Conservation (phyloP, 2,329 filamentous ascomycete genomes). For the Exophiala sp. region DNA sequence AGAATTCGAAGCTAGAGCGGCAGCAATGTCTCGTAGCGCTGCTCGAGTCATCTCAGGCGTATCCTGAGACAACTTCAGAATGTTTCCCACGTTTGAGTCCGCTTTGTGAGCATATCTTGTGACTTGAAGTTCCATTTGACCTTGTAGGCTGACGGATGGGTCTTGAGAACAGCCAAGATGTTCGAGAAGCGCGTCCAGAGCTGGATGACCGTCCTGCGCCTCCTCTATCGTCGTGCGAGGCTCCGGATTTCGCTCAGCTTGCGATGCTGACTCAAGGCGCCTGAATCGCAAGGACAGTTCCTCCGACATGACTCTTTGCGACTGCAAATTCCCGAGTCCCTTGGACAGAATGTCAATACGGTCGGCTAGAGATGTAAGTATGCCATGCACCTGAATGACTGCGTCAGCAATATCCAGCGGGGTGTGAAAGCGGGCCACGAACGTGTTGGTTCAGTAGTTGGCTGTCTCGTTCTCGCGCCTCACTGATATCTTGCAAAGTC, state of each 20-base stretch:
- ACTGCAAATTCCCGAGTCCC: constrained; percentile 13
- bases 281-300: background rate
- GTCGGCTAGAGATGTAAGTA: constrained; percentile 11
- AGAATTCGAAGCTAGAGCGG: too few species aligned
- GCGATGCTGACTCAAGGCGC: background rate
- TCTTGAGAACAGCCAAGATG: too few species aligned
- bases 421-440: background rate
- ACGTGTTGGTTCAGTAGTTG: constrained; percentile 3
- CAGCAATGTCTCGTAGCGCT: too few species aligned
- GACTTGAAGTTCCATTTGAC: too few species aligned
- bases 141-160: too few species aligned
- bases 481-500: constrained; percentile 2
- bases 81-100: too few species aligned
- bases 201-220: too few species aligned
- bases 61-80: too few species aligned
- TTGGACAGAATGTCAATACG: constrained; percentile 5
- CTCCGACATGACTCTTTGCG: constrained; percentile 7
- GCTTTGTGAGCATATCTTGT: too few species aligned
- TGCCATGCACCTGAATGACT: constrained; percentile 4
- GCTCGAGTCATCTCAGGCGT: too few species aligned
- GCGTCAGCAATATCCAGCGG: background rate
- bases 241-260: background rate
- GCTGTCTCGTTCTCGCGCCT: background rate
- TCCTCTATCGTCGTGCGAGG: too few species aligned
- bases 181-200: too few species aligned